Evolutionary conservation across 1,284 basidiomycete genomes (phyloP).

Genomic region (Ceratobasidium sp.): DNA sequence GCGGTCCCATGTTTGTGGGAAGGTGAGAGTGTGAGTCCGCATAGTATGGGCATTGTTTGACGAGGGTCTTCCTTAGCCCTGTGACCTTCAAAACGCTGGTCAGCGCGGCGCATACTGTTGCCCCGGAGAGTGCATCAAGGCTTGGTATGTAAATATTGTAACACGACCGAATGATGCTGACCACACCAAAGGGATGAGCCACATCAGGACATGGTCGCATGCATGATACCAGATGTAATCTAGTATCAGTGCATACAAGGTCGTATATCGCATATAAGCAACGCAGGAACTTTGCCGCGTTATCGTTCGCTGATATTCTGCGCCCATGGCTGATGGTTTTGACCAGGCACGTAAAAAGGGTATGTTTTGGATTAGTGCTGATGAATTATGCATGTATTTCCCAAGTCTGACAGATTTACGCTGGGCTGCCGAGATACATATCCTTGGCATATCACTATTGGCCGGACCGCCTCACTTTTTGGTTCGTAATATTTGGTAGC

Average conservation of each 20-base stretch:
- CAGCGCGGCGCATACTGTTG: constrained; percentile 60
- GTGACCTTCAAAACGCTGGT: constrained; percentile 58
- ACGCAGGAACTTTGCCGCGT: background rate
- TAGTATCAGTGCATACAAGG: background rate
- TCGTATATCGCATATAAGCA: background rate
- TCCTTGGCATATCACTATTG: too few relatives aligned
- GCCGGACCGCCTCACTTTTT: too few relatives aligned
- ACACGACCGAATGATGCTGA: background rate
- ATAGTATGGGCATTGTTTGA: background rate
- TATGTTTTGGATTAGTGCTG: too few relatives aligned
- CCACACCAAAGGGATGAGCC: constrained; percentile 59
- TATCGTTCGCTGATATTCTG: too few relatives aligned
- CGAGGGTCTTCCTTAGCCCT: constrained; percentile 60
- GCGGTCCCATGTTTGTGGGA: constrained; percentile 68
- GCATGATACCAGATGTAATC: background rate
- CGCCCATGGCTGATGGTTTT: too few relatives aligned
- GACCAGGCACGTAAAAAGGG: too few relatives aligned
- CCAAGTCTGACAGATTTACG: too few relatives aligned
- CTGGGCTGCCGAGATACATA: too few relatives aligned
- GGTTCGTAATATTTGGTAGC: too few relatives aligned
- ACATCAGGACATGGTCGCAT: background rate
- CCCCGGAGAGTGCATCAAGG: constrained; percentile 59
- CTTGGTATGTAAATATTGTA: background rate
- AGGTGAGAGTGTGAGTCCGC: constrained; percentile 57
- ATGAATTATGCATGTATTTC: too few relatives aligned